Percentiles rank a stretch among this genome's conserved stretches.
Evolutionary conservation across 164 flowering plant species (phyloP).

Genomic region (Aristolochia californica): DNA sequence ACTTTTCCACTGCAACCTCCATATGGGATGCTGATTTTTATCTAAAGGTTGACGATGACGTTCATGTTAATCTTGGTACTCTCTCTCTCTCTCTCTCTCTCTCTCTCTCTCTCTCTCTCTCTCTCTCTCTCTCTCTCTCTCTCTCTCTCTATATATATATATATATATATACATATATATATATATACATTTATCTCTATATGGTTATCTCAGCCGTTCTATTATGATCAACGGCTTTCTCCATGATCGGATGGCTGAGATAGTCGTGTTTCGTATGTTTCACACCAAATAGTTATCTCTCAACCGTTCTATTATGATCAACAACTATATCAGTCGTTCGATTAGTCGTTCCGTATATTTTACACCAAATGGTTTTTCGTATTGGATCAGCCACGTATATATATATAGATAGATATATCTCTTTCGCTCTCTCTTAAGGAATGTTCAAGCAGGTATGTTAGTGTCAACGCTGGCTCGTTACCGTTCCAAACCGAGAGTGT

Average conservation of each 20-base stretch:
- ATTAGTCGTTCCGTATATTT: constrained; percentile 77
- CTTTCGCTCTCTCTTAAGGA: not conserved
- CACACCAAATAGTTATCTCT: too few species aligned
- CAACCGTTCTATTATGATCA: constrained; percentile 62
- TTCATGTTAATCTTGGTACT: constrained; percentile 70
- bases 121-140: too few species aligned
- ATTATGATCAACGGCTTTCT: too few species aligned
- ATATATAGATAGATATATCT: not conserved
- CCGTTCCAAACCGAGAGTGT: constrained; percentile 44
- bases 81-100: too few species aligned
- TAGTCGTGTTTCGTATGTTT: too few species aligned
- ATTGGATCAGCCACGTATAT: constrained; percentile 43
- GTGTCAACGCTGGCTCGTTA: constrained; percentile 34
- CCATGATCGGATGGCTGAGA: too few species aligned
- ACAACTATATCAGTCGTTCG: constrained; percentile 52
- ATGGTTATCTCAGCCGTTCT: constrained; percentile 76
- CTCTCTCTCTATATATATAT: too few species aligned
- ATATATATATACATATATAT: constrained; percentile 34
- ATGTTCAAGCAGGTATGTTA: constrained; percentile 33
- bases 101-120: too few species aligned
- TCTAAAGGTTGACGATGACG: constrained; percentile 80
- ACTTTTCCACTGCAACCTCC: constrained; percentile 52
- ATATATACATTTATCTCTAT: constrained; percentile 59
- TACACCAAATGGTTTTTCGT: constrained; percentile 81
- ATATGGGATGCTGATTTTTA: constrained; percentile 86